Conservation (phyloP, 192 early-diverging fungal genomes). For the Gamsiella multidivaricata region DNA sequence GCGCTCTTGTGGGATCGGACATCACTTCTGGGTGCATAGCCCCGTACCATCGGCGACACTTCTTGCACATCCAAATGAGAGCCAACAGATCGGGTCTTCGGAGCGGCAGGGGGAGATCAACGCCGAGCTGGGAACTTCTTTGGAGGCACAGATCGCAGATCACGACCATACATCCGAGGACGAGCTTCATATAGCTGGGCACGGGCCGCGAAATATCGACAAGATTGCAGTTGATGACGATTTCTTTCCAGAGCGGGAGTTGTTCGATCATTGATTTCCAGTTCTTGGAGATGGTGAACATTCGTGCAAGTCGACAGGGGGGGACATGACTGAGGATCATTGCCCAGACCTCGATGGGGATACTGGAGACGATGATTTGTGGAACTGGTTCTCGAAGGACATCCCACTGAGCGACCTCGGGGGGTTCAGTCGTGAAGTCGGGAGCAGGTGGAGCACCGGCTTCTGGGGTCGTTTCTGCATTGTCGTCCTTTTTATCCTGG, state of each 20-base stretch:
- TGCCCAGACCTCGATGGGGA: no score
- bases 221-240: neutral
- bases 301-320: no score
- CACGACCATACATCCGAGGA: neutral
- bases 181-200: neutral
- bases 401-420: no score
- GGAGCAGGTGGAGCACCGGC: no score
- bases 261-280: no score
- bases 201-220: neutral
- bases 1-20: neutral
- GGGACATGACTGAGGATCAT: no score
- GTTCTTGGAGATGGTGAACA: no score
- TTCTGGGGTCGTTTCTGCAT: no score
- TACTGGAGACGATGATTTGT: no score
- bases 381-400: no score
- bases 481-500: no score
- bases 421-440: no score
- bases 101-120: neutral
- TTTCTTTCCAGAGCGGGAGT: neutral
- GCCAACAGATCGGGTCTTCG: neutral
- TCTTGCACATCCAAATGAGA: conserved; percentile 1
- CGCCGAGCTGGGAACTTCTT: neutral
- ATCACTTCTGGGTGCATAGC: neutral
- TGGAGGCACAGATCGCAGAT: conserved; percentile 1
- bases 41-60: neutral